phyloP scores from a whole-genome alignment of 225 moss, liverwort and hornwort species.

The Straminergon stramineum region DNA sequence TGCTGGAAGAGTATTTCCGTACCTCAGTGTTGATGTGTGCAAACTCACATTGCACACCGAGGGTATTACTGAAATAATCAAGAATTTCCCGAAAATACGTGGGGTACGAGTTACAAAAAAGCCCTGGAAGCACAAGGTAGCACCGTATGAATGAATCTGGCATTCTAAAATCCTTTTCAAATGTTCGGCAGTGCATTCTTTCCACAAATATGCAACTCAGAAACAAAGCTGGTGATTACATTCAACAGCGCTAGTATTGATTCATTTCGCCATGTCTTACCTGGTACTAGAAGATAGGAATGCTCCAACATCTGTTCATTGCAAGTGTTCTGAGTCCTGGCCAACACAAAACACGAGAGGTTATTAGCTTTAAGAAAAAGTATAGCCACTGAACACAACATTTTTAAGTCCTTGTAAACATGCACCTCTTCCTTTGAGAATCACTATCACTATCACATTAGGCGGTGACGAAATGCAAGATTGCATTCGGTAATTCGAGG shows the following conservation, averaged over 20 bases:
- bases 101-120: constrained; percentile 86
- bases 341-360: background rate
- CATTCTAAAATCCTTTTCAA: background rate
- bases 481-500: background rate
- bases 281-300: constrained; percentile 79
- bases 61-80: constrained; percentile 30
- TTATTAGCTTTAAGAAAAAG: background rate
- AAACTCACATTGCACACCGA: constrained; percentile 57
- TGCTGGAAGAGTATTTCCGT: background rate
- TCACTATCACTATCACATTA: background rate
- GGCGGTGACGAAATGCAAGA: background rate
- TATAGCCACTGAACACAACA: background rate
- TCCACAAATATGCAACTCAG: background rate
- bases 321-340: background rate
- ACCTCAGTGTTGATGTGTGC: constrained; percentile 90
- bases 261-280: constrained; percentile 3
- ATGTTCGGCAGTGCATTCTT: background rate
- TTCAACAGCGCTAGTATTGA: background rate
- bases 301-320: background rate
- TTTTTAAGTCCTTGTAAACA: background rate
- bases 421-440: background rate
- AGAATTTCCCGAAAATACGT: constrained; percentile 71
- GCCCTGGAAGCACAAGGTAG: constrained; percentile 30
- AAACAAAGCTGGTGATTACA: background rate
- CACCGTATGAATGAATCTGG: background rate